Evolutionary conservation across 2,329 filamentous ascomycete species (phyloP), one percentile per base, ranked within the genome.

Genomic region (Penicillium freii): DNA sequence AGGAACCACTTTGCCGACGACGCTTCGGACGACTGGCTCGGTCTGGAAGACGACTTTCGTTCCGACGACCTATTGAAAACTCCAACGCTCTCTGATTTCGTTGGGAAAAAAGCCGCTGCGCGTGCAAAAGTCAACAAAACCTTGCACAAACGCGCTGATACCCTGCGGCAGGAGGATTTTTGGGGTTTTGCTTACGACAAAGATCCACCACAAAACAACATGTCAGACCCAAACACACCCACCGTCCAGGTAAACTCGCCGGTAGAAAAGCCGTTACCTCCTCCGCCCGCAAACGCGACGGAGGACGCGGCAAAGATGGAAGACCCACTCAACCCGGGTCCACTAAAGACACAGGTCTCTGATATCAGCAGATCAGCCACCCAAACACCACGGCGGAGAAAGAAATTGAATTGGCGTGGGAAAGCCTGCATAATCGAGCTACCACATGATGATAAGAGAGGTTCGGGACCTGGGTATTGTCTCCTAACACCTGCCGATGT

Each of bases 381-480:
- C n/a, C 71, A 71, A 45, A 67, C 71, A 23, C 69, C 62, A 45
- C 62, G 75, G 54, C 68, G 69, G n/a, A 90, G 83, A 75, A 92
- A 89, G 71, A 90, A 87, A 75, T 80, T 92, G 2, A 81, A 82
- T 45, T 92, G 89, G 88, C 88, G 83, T 67, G 87, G 87, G 56
- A 92, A 91, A 76, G 86, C 84, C 58, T 90, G 91, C 52, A 74
- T 90, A 66, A 86, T 92, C 43, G 78, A 87, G 27, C 75, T 92
- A 21, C 90, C 89, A 6, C 77, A 82, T 45, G 86, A 90, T 60
- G 87, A 89, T 51, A 81, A 84, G 52, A 82, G 87, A 62, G 88
- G 88, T 21, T 79, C 81, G 43, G 69, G 70, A 58, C 64, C 66
- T 15, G 69, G 71, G 19, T 67, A 72, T 48, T 71, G 66, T 33